Evolutionary conservation across 139 green algal species (phyloP).

Genomic region (Chlorella sp.): DNA sequence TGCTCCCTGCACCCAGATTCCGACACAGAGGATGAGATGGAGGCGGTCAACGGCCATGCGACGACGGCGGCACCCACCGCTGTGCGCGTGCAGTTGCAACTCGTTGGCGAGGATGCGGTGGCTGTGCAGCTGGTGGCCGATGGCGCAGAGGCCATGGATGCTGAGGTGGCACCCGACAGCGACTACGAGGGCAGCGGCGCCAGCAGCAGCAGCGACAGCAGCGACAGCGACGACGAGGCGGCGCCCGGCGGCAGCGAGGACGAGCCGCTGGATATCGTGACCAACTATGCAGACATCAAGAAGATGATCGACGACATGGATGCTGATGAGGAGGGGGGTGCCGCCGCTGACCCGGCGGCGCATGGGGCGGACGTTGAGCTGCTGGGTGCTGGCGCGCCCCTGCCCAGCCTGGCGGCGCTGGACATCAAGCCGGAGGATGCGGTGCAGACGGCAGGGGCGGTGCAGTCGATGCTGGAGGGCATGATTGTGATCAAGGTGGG

Average conservation of each 20-base stretch:
- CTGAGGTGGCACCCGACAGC: conserved; percentile 16
- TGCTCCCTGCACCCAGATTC: not conserved
- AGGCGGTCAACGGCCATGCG: not conserved
- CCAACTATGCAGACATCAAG: conserved; percentile 29
- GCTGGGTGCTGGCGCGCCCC: conserved; percentile 27
- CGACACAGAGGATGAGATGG: not conserved
- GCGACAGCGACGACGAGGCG: not conserved
- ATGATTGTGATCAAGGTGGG: conserved; percentile 61
- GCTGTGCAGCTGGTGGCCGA: not conserved
- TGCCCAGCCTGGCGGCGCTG: conserved; percentile 42
- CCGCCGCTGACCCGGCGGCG: conserved; percentile 5
- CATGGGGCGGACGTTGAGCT: conserved; percentile 34
- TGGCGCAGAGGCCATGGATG: not conserved
- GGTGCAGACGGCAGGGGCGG: conserved; percentile 41
- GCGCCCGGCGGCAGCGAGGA: not conserved
- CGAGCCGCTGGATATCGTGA: not conserved
- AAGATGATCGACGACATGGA: conserved; percentile 42
- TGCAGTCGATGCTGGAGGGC: conserved; percentile 54
- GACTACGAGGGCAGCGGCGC: not conserved
- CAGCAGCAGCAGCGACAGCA: conserved; percentile 6
- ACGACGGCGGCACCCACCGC: no score
- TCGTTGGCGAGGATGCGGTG: not conserved
- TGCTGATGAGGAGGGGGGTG: conserved; percentile 1
- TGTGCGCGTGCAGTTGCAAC: not conserved
- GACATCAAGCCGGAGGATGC: conserved; percentile 36